phyloP scores from a whole-genome alignment of 1,284 basidiomycete species.

The Sporisorium exsertum region DNA sequence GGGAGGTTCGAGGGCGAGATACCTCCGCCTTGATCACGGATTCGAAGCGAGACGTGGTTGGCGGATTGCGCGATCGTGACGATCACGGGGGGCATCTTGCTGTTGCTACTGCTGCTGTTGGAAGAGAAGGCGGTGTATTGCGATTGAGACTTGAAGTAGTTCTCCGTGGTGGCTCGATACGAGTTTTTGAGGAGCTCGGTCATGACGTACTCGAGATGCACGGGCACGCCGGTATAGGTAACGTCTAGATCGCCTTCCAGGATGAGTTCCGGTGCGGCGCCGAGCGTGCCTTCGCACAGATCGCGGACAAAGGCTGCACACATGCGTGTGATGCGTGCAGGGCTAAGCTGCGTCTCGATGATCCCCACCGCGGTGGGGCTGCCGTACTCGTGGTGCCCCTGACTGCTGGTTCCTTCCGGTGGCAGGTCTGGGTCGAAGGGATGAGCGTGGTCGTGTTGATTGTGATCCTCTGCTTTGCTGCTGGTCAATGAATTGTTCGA shows the following conservation, averaged over 20 bases:
- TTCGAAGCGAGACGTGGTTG: slow-evolving; percentile 79
- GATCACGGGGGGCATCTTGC: slow-evolving; percentile 73
- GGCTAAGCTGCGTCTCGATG: slow-evolving; percentile 59
- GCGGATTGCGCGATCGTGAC: slow-evolving; percentile 78
- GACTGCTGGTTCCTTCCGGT: slow-evolving; percentile 20
- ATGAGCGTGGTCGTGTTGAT: slow-evolving; percentile 21
- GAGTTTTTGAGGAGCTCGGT: slow-evolving; percentile 78
- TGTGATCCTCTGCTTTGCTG: slow-evolving; percentile 9
- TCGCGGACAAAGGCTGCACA: slow-evolving; percentile 81
- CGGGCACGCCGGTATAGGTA: slow-evolving; percentile 79
- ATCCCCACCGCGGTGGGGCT: slow-evolving; percentile 62
- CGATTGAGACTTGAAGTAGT: slow-evolving; percentile 30
- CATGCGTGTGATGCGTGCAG: slow-evolving; percentile 67
- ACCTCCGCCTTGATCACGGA: slow-evolving; percentile 87
- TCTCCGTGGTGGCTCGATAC: slow-evolving; percentile 79
- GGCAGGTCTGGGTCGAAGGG: slow-evolving; percentile 44
- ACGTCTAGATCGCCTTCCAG: slow-evolving; percentile 51
- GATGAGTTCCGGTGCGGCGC: slow-evolving; percentile 74
- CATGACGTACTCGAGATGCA: slow-evolving; percentile 88
- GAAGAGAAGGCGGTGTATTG: slow-evolving; percentile 1
- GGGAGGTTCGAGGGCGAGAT: slow-evolving; percentile 80
- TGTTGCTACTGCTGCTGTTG: not conserved
- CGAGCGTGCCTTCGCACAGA: slow-evolving; percentile 86
- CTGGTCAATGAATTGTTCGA: slow-evolving; percentile 12
- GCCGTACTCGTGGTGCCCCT: slow-evolving; percentile 42